A percentile compares a stretch with the other conserved stretches of the same genome.
These are phyloP conservation scores for Leucaena leucocephala DNA, from an alignment of 306 rosid genomes.

Conservation along the genomic window DNA sequence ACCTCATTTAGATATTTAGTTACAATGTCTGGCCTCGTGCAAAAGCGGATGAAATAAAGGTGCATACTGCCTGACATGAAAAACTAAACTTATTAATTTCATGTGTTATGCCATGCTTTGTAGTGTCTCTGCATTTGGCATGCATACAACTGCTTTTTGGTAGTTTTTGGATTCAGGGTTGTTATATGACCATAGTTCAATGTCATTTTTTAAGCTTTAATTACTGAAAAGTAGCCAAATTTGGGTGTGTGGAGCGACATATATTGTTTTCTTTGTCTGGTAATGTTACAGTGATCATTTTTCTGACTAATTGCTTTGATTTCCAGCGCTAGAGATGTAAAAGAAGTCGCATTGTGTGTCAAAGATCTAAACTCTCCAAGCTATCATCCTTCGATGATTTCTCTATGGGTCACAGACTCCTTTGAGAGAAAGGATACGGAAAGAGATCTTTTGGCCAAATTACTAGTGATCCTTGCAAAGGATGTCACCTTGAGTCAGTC, in stretches of 20 bases:
- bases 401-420: slow-evolving; percentile 80
- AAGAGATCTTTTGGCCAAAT: slow-evolving; percentile 70
- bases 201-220: not conserved
- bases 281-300: not conserved
- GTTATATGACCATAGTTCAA: not conserved
- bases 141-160: not conserved
- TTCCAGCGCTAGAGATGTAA: slow-evolving; percentile 81
- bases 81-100: not conserved
- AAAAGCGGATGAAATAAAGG: not conserved
- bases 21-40: not conserved
- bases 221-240: not conserved
- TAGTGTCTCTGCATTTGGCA: not conserved
- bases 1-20: not conserved
- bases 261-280: not conserved
- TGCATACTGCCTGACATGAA: not conserved
- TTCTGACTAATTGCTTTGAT: slow-evolving; percentile 31
- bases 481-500: slow-evolving; percentile 58
- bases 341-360: slow-evolving; percentile 70
- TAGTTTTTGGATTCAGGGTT: not conserved
- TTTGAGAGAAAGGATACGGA: slow-evolving; percentile 80
- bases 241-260: not conserved
- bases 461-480: slow-evolving; percentile 64
- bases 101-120: not conserved
- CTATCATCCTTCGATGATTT: slow-evolving; percentile 79
- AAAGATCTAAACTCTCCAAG: slow-evolving; percentile 77